Evolutionary conservation across 257 asterid species (phyloP), one percentile per base, ranked within the genome.

Genomic region (Primulina tabacum): DNA sequence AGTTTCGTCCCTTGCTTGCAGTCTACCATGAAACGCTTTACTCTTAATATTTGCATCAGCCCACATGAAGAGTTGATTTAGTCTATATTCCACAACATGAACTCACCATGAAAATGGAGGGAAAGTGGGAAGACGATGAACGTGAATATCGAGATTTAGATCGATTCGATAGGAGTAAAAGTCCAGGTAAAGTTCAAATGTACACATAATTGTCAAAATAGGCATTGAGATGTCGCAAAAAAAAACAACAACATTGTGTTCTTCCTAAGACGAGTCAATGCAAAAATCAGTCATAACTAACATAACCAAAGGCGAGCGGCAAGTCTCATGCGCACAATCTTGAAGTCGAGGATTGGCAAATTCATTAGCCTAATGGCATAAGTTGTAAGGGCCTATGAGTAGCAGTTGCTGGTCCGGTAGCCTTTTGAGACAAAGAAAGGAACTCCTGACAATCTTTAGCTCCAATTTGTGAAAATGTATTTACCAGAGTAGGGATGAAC

Each of bases 361-460:
- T 32, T 64, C 30, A 64, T 35, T 38, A 53, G 58, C 73, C 75
- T 58, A 65, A 64, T 40, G 34, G 20, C 14, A 50, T 6, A n/a
- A n/a, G 68, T 64, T n/a, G 14, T 3, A 35, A 66, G 43, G 34
- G 26, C 71, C 40, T 17, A 9, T 72, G 29, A 16, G 66, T 56
- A 63, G 73, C 62, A 67, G 60, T 16, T 28, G 75, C 69, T 38
- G 11, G 60, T 70, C 58, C 79, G 26, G 30, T 78, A 28, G 34
- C 82, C 71, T 66, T 56, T 21, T 47, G 77, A 24, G 82, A 79
- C 43, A 83, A 61, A 60, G 82, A 29, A 32, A 82, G 83, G 74
- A 90, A 88, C 61, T 87, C 85, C 2, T 83, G 81, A 16, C 94
- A 89, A 69, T 90, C 96, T 57, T 79, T 77, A 0, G 77, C 96